These are phyloP conservation scores for Cyclotella cryptica DNA, from an alignment of 108 stramenopile genomes.

Conservation along the genomic window DNA sequence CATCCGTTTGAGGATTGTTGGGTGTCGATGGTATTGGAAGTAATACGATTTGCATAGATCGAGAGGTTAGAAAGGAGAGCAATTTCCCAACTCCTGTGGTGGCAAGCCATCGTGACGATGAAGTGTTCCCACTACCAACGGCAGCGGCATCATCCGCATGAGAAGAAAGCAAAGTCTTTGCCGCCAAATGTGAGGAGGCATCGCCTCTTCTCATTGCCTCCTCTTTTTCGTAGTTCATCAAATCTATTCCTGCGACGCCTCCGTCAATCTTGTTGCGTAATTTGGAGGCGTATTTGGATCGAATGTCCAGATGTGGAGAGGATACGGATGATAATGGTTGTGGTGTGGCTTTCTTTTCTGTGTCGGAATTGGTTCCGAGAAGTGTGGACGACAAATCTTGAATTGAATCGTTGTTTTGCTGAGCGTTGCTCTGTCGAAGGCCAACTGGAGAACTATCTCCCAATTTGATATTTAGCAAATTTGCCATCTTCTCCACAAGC, in stretches of 20 bases:
- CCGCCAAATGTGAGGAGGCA: constrained; percentile 79
- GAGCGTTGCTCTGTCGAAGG: background rate
- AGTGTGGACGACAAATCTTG: constrained; percentile 56
- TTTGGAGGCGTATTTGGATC: constrained; percentile 82
- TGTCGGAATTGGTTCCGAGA: constrained; percentile 18
- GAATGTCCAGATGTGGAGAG: constrained; percentile 55
- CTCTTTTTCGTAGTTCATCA: constrained; percentile 71
- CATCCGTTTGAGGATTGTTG: constrained; percentile 33
- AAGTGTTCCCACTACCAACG: constrained; percentile 9
- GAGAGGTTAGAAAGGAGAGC: constrained; percentile 63
- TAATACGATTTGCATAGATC: constrained; percentile 79
- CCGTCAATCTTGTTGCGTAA: constrained; percentile 66
- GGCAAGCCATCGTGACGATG: constrained; percentile 75
- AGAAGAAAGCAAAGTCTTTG: constrained; percentile 53
- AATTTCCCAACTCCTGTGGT: constrained; percentile 73
- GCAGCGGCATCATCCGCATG: constrained; percentile 5
- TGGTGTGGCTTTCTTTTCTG: constrained; percentile 6
- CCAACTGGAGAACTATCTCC: constrained; percentile 35
- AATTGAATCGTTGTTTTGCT: constrained; percentile 28
- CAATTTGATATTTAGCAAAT: constrained; percentile 61
- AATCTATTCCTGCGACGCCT: constrained; percentile 76
- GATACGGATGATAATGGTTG: background rate
- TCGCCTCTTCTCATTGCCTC: constrained; percentile 59
- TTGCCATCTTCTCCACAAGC: constrained; percentile 62
- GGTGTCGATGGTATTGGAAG: constrained; percentile 62